Evolutionary conservation across 2,329 filamentous ascomycete species (phyloP), one percentile per base, ranked within the genome.

Genomic region (Parastagonospora avenae): DNA sequence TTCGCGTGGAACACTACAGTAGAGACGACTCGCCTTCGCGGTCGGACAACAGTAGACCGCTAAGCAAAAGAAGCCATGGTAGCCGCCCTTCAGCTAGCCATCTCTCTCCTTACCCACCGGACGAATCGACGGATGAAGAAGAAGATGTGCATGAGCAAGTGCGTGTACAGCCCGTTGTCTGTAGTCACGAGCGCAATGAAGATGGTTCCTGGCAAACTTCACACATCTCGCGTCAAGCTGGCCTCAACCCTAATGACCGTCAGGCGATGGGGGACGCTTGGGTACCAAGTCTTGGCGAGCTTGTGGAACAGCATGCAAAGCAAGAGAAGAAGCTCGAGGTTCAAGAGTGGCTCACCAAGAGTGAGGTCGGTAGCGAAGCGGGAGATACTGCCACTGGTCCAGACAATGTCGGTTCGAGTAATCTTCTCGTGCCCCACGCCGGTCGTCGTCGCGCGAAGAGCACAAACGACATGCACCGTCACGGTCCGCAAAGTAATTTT

Each of bases 261-360:
- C 74, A 71, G 28, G 57, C 65, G 29, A 63, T 78, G 55, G 68
- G 66, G 4, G 66, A 79, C 46, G 67, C 71, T 12, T 74, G 74
- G 39, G 72, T 82, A 4, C 74, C 74, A 11, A 83, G 76, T 42
- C 70, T 82, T 7, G 80, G 81, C 41, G 80, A 85, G 24, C 69
- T 82, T 42, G 75, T 78, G 41, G 70, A 77, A 37, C 71, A 77
- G 50, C 75, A 78, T 42, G 70, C 77, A 30, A 68, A 76, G 29
- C 74, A 77, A 3, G 78, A 82, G 43, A 82, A 79, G 59, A 82
- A 82, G 50, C 72, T 76, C 8, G 80, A 82, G 46, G 82, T 85
- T 30, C 74, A 76, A 44, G 72, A 76, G 16, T 85, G 82, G 82
- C 75, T 83, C 3, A 76, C 70, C 11, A 74, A 70, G 45, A 76